A percentile compares a stretch with the other conserved stretches of the same genome.
phyloP scores from a whole-genome alignment of 495 filamentous ascomycete species.

The Sporormia fimetaria region DNA sequence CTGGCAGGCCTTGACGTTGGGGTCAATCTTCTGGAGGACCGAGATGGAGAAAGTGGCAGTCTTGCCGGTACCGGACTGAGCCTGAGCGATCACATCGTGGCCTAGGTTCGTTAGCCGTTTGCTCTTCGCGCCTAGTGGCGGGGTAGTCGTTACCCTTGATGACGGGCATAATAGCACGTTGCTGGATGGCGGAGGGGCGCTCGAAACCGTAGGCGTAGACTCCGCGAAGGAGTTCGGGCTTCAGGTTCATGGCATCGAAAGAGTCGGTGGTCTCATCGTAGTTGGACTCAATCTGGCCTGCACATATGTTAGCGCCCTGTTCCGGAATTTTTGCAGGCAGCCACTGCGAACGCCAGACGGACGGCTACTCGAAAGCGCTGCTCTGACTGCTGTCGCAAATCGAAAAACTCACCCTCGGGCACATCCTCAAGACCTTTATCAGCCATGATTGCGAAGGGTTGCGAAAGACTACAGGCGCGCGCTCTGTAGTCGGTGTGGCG shows the following conservation, averaged over 20 bases:
- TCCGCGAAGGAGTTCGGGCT: constrained; percentile 92
- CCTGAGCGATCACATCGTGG: constrained; percentile 97
- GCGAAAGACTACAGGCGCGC: constrained; percentile 61
- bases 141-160: constrained; percentile 68
- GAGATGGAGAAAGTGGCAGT: constrained; percentile 98
- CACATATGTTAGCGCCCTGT: constrained; percentile 23
- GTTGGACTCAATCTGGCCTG: constrained; percentile 99
- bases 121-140: neutral
- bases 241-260: constrained; percentile 95
- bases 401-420: constrained; percentile 54
- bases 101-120: constrained; percentile 43
- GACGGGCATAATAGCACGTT: constrained; percentile 98
- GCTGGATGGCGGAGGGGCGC: constrained; percentile 97
- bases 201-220: constrained; percentile 99
- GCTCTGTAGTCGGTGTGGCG: constrained; percentile 43
- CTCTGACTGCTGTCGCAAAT: neutral
- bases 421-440: constrained; percentile 94
- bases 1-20: constrained; percentile 86
- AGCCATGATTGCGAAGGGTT: constrained; percentile 82
- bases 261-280: constrained; percentile 99
- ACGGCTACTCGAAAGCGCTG: neutral
- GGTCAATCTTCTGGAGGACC: constrained; percentile 94
- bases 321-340: constrained; percentile 15
- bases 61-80: constrained; percentile 98
- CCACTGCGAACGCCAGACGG: constrained; percentile 18